Conservation (phyloP, 139 green algal genomes). For the Coelastrella sp. region DNA sequence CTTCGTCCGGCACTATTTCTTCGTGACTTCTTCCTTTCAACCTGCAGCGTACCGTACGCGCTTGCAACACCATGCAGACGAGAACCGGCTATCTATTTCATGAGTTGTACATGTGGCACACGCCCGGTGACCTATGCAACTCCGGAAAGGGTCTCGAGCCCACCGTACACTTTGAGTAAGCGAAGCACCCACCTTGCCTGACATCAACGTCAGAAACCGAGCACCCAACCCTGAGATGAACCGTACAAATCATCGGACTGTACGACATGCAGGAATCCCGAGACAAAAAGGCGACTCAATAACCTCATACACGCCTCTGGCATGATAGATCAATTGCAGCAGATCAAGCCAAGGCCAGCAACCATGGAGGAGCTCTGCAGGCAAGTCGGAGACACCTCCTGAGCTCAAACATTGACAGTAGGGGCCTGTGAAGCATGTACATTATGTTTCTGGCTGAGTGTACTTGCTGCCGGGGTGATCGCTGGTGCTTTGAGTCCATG, state of each 20-base stretch:
- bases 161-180: conserved; percentile 35
- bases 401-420: background rate
- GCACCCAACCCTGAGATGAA: background rate
- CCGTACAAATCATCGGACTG: no score
- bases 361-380: conserved; percentile 32
- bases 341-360: conserved; percentile 8
- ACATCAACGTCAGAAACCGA: background rate
- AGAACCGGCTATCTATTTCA: conserved; percentile 27
- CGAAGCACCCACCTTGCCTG: no score
- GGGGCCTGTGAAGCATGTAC: background rate
- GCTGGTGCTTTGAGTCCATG: no score
- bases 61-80: background rate
- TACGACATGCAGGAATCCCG: conserved; percentile 15
- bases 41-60: no score
- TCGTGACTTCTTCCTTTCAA: no score
- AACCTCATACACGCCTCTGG: conserved; percentile 36
- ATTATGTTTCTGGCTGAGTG: background rate
- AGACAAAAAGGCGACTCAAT: conserved; percentile 40
- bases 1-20: no score
- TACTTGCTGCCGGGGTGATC: background rate
- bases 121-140: background rate
- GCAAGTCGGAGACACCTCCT: background rate
- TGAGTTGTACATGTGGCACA: conserved; percentile 34
- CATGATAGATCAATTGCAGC: conserved; percentile 34
- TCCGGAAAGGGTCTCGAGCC: conserved; percentile 23